phyloP scores from a whole-genome alignment of 192 early-diverging fungal genomes.

The Backusella morwellensis region DNA sequence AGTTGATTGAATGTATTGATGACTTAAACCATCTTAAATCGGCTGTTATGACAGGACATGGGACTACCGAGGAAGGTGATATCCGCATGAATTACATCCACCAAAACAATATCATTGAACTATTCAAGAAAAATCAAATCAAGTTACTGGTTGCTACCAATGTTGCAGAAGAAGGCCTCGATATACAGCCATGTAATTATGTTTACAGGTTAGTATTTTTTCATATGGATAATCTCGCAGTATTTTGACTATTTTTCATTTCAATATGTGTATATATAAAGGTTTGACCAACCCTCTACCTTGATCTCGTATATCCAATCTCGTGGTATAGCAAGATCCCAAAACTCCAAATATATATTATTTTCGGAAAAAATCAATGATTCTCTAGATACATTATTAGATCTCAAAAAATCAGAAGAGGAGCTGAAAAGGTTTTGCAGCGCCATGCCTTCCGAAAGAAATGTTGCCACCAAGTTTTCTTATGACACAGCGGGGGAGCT shows the following conservation, averaged over 20 bases:
- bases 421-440: constrained; percentile 62
- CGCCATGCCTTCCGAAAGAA: constrained; percentile 37
- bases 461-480: constrained; percentile 21
- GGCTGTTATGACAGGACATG: constrained; percentile 59
- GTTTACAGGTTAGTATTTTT: constrained; percentile 61
- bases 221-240: neutral
- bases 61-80: constrained; percentile 31
- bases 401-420: constrained; percentile 46
- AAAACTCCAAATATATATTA: constrained; percentile 72
- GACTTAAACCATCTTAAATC: constrained; percentile 45
- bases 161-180: constrained; percentile 94
- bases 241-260: neutral
- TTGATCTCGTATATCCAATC: constrained; percentile 83
- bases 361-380: constrained; percentile 56
- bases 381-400: constrained; percentile 27
- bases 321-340: constrained; percentile 78
- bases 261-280: constrained; percentile 7
- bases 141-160: constrained; percentile 87
- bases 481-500: neutral
- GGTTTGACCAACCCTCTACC: constrained; percentile 74
- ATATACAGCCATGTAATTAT: constrained; percentile 88
- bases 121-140: constrained; percentile 61
- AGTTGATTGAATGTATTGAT: constrained; percentile 58
- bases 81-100: constrained; percentile 45
- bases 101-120: constrained; percentile 60